Evolutionary conservation across 2,329 filamentous ascomycete species (phyloP).

Genomic region (Fusarium sp.): DNA sequence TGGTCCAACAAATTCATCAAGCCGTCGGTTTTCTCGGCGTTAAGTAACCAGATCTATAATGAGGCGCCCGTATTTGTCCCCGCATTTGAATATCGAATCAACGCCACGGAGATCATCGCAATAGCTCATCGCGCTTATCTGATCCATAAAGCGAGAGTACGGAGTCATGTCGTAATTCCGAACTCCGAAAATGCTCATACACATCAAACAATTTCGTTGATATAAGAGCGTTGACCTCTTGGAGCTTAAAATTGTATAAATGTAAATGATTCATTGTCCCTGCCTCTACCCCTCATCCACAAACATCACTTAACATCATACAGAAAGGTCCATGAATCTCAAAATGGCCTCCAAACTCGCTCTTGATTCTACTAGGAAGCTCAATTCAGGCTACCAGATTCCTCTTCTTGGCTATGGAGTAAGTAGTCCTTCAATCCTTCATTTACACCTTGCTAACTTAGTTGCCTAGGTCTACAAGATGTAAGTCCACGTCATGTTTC

Average conservation of each 20-base stretch:
- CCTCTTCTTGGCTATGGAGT: conserved; percentile 67
- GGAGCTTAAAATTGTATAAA: background rate
- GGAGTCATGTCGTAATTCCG: background rate
- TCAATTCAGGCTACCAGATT: conserved; percentile 67
- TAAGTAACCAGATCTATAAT: background rate
- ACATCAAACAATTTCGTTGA: background rate
- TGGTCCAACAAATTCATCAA: too few relatives aligned
- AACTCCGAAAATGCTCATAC: background rate
- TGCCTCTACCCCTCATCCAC: conserved; percentile 21
- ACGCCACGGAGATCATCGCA: background rate
- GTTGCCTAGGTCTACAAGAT: conserved; percentile 63
- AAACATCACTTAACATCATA: background rate
- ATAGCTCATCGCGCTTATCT: background rate
- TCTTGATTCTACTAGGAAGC: conserved; percentile 63
- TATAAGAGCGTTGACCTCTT: background rate
- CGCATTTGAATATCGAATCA: background rate
- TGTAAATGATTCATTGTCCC: conserved; percentile 18
- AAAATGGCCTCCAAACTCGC: conserved; percentile 62
- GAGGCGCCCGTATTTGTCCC: background rate
- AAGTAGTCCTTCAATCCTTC: conserved; percentile 44
- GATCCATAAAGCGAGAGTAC: background rate
- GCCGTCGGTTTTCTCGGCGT: background rate
- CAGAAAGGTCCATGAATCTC: conserved; percentile 25
- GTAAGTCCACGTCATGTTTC: conserved; percentile 52
- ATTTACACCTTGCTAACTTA: conserved; percentile 15